Evolutionary conservation across 345 rosid genomes (phyloP).

Genomic region (Gossypium herbaceum): DNA sequence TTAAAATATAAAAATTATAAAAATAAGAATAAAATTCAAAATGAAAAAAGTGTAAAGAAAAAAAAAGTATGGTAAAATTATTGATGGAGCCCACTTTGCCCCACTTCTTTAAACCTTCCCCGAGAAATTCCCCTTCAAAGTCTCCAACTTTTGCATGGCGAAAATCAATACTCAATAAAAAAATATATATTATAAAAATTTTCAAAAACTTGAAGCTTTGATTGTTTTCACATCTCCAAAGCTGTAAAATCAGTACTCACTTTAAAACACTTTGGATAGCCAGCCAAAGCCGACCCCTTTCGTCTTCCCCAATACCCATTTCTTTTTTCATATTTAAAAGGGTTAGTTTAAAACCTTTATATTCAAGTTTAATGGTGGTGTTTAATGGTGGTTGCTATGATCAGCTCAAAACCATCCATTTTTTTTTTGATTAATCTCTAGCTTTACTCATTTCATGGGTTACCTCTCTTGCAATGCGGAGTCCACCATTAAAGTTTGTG

Average conservation of each 20-base stretch:
- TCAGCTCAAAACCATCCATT: no score
- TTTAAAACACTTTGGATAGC: background rate
- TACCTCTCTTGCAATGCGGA: conserved; percentile 53
- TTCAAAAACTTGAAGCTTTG: background rate
- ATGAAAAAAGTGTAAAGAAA: no score
- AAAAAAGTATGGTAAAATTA: no score
- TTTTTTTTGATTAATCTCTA: no score
- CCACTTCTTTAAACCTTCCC: conserved; percentile 8
- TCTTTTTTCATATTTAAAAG: no score
- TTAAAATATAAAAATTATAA: no score
- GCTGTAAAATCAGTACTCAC: background rate
- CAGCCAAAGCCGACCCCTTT: no score
- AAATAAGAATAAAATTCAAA: no score
- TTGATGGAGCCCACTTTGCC: background rate
- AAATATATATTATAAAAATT: background rate
- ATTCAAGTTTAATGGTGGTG: background rate
- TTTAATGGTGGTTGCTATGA: background rate
- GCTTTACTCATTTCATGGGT: conserved; percentile 34
- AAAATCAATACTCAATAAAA: background rate
- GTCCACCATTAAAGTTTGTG: conserved; percentile 60
- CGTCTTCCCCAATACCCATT: no score
- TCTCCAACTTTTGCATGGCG: background rate
- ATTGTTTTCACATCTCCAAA: background rate
- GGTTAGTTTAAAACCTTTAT: no score
- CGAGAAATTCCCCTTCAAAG: conserved; percentile 13